Conservation (phyloP, 495 filamentous ascomycete genomes). For the Letharia columbiana region DNA sequence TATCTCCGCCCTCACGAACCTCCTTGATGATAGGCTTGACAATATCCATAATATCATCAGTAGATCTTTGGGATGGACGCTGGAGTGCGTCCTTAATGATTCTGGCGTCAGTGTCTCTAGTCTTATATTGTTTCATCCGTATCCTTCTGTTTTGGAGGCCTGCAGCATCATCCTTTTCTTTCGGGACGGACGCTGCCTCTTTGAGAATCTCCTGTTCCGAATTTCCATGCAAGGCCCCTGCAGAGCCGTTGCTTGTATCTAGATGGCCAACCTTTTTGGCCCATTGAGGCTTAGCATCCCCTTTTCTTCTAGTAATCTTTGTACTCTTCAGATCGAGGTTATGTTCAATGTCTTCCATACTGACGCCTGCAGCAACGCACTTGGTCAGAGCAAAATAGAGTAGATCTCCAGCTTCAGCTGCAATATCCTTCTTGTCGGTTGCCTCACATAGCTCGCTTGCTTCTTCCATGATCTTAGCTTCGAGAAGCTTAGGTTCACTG, state of each 20-base stretch:
- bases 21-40: constrained; percentile 85
- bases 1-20: constrained; percentile 71
- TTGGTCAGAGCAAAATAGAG: constrained; percentile 93
- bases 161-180: constrained; percentile 33
- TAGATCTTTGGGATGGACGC: constrained; percentile 85
- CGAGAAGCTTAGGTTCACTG: constrained; percentile 76
- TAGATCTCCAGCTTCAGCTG: constrained; percentile 90
- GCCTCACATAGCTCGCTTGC: constrained; percentile 89
- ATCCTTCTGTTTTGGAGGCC: constrained; percentile 56
- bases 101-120: constrained; percentile 47
- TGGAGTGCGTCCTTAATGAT: constrained; percentile 64
- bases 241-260: constrained; percentile 20
- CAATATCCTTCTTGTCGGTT: constrained; percentile 67
- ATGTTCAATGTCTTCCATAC: constrained; percentile 75
- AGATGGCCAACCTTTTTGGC: constrained; percentile 69
- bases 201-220: constrained; percentile 29
- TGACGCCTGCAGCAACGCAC: constrained; percentile 73
- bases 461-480: constrained; percentile 98
- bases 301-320: constrained; percentile 84
- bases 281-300: constrained; percentile 88
- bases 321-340: constrained; percentile 90
- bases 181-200: constrained; percentile 37
- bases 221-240: constrained; percentile 15
- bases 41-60: constrained; percentile 80
- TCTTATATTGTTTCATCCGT: constrained; percentile 70